A percentile compares a stretch with the other conserved stretches of the same genome.
Evolutionary conservation across 2,329 filamentous ascomycete genomes (phyloP).

Genomic region (Colletotrichum trifolii): DNA sequence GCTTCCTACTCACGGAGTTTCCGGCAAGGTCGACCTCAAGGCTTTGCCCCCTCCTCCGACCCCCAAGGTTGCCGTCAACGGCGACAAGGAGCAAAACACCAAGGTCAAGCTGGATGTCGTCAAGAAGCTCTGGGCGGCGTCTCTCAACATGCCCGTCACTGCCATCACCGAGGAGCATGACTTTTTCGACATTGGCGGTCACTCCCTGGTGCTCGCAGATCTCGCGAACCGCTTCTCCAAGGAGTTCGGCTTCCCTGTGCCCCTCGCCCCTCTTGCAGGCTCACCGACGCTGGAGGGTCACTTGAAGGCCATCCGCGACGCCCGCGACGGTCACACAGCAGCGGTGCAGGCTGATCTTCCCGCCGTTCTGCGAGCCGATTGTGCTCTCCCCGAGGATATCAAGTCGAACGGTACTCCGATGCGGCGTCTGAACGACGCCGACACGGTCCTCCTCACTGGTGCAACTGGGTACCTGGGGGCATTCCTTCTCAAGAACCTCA

Average conservation of each 20-base stretch:
- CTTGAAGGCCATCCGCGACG: constrained; percentile 74
- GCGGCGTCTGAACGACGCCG: constrained; percentile 70
- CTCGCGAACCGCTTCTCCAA: constrained; percentile 77
- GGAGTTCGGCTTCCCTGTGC: constrained; percentile 78
- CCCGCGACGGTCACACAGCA: constrained; percentile 78
- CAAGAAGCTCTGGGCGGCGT: constrained; percentile 77
- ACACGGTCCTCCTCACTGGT: constrained; percentile 78
- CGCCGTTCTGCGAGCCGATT: constrained; percentile 74
- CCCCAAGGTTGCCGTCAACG: constrained; percentile 55
- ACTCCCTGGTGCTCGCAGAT: constrained; percentile 82
- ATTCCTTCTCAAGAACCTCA: constrained; percentile 75
- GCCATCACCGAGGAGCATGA: constrained; percentile 77
- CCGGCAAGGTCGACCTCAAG: constrained; percentile 82
- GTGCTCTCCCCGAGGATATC: constrained; percentile 76
- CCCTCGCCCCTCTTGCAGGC: constrained; percentile 76
- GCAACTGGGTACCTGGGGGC: constrained; percentile 82
- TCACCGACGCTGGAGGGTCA: constrained; percentile 79
- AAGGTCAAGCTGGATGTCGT: constrained; percentile 75
- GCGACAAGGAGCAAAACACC: constrained; percentile 64
- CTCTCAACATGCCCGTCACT: constrained; percentile 71
- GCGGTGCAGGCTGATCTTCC: constrained; percentile 81
- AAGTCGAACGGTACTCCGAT: constrained; percentile 64
- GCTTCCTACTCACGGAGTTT: constrained; percentile 81
- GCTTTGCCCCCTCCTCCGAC: constrained; percentile 73
- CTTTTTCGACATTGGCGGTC: constrained; percentile 85